Evolutionary conservation across 2,329 filamentous ascomycete genomes (phyloP).

Genomic region (Aspergillus terreus): DNA sequence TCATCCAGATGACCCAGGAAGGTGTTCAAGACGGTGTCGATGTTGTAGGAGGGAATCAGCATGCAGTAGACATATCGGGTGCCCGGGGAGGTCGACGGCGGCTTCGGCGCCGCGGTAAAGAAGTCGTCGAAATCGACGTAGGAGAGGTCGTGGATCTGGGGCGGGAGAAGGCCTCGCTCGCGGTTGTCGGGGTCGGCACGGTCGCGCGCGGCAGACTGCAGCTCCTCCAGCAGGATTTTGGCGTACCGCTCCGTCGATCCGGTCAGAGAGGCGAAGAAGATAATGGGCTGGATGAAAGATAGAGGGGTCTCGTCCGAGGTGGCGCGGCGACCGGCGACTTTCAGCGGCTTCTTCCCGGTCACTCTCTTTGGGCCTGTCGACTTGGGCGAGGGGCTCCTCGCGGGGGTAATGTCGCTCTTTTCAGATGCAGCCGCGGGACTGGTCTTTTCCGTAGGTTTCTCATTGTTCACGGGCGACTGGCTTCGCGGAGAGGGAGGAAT

Average conservation of each 20-base stretch:
- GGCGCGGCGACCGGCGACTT: conserved; percentile 22
- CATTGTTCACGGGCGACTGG: conserved; percentile 23
- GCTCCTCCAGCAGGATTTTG: conserved; percentile 55
- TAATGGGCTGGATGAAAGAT: conserved; percentile 57
- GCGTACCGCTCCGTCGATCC: conserved; percentile 75
- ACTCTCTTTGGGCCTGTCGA: conserved; percentile 30
- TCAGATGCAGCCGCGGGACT: background rate
- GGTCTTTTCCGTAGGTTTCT: background rate
- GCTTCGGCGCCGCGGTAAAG: conserved; percentile 73
- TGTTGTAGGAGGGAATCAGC: conserved; percentile 87
- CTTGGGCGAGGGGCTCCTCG: conserved; percentile 12
- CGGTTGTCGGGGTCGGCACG: conserved; percentile 19
- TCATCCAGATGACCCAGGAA: conserved; percentile 85
- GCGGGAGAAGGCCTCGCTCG: conserved; percentile 45
- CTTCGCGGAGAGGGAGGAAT: conserved; percentile 30
- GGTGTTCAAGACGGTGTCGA: conserved; percentile 84
- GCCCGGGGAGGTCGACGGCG: conserved; percentile 41
- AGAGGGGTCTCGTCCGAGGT: conserved; percentile 14
- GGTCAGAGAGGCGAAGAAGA: conserved; percentile 89
- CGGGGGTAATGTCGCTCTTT: background rate
- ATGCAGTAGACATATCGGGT: conserved; percentile 76
- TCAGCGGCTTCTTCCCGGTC: conserved; percentile 29
- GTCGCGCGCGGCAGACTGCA: conserved; percentile 44
- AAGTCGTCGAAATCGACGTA: conserved; percentile 91
- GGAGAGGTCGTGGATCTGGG: conserved; percentile 71